phyloP scores from a whole-genome alignment of 345 rosid species.

The Tarenaya hassleriana region DNA sequence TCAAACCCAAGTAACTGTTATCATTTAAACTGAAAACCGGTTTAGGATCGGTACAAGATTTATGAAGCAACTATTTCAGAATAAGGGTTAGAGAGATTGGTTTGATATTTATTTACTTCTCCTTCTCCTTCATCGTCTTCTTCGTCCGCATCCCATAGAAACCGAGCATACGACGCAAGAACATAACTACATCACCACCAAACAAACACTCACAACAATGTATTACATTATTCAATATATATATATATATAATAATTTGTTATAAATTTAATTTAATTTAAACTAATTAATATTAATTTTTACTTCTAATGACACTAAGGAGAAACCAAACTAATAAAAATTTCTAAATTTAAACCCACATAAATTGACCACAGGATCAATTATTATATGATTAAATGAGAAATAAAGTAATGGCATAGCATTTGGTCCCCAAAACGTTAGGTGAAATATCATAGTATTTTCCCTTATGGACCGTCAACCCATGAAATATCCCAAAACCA shows the following conservation, averaged over 20 bases:
- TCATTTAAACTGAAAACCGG: too few species aligned
- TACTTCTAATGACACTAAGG: neutral
- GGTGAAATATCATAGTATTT: slow-evolving; percentile 1
- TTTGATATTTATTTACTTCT: slow-evolving; percentile 13
- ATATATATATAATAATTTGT: neutral
- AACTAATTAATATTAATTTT: neutral
- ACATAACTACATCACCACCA: slow-evolving; percentile 42
- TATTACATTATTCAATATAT: neutral
- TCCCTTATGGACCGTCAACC: slow-evolving; percentile 8
- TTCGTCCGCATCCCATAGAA: slow-evolving; percentile 68
- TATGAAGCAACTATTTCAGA: too few species aligned
- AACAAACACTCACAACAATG: too few species aligned
- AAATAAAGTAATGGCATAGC: slow-evolving; percentile 6
- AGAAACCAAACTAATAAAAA: neutral
- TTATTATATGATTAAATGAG: slow-evolving; percentile 23
- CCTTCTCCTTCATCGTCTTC: slow-evolving; percentile 31
- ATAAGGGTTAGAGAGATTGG: slow-evolving; percentile 23
- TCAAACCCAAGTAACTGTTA: too few species aligned
- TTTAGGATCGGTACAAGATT: too few species aligned
- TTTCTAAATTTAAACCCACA: neutral
- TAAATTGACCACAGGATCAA: slow-evolving; percentile 23
- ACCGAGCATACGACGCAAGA: slow-evolving; percentile 66
- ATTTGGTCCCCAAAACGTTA: slow-evolving; percentile 24
- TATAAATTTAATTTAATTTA: neutral
- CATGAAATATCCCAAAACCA: slow-evolving; percentile 1